These are phyloP conservation scores for Fraxinus americana DNA, from an alignment of 257 asterid genomes.

Conservation along the genomic window DNA sequence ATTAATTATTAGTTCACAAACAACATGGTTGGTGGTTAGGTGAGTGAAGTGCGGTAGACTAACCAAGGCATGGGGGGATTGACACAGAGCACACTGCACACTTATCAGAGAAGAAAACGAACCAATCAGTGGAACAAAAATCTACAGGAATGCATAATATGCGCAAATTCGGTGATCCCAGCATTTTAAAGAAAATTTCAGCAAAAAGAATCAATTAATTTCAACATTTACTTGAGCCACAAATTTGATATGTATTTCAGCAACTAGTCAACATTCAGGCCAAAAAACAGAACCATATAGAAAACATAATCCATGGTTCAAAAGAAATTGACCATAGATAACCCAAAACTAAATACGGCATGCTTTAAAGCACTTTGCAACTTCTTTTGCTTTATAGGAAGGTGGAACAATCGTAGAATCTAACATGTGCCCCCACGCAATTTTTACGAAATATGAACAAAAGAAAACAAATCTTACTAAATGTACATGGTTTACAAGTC, in stretches of 20 bases:
- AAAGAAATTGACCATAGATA: background rate
- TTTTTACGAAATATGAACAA: background rate
- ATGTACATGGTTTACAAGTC: background rate
- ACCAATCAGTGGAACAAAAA: background rate
- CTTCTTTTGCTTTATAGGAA: background rate
- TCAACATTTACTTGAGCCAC: constrained; percentile 2
- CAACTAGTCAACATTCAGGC: background rate
- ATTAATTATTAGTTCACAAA: background rate
- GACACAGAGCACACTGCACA: constrained; percentile 9
- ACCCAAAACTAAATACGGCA: background rate
- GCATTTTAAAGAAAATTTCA: constrained; percentile 1
- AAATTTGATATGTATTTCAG: background rate
- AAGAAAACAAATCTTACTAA: background rate
- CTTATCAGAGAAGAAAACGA: background rate
- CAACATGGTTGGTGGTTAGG: background rate
- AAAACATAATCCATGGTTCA: constrained; percentile 8
- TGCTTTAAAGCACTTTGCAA: background rate
- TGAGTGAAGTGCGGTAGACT: background rate
- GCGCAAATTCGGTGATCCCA: background rate
- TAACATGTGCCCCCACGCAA: background rate
- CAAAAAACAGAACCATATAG: background rate
- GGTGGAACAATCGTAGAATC: background rate
- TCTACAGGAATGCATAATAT: background rate
- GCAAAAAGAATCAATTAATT: background rate
- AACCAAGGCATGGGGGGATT: background rate